phyloP scores from a whole-genome alignment of 1,284 basidiomycete species.

The Malassezia yamatoensis region DNA sequence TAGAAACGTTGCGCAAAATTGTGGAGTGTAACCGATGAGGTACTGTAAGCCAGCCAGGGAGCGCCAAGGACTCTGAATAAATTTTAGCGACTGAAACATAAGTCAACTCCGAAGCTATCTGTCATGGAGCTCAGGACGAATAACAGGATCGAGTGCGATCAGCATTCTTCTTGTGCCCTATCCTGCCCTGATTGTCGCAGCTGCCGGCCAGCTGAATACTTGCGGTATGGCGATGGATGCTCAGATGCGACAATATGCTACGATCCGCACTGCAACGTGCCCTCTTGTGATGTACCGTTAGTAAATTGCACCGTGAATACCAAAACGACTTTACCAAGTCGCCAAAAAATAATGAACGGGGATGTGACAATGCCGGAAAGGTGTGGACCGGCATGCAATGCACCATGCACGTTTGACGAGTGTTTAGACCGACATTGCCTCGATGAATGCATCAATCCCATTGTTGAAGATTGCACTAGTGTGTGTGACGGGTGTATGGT shows the following conservation, averaged over 20 bases:
- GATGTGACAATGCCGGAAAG: too few species aligned
- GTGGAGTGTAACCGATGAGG: too few species aligned
- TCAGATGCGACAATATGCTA: constrained; percentile 10
- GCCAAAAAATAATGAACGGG: too few species aligned
- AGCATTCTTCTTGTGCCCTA: not conserved
- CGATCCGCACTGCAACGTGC: constrained; percentile 11
- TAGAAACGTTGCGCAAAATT: too few species aligned
- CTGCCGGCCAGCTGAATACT: not conserved
- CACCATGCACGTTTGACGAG: not conserved
- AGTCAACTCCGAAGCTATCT: too few species aligned
- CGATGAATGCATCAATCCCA: too few species aligned
- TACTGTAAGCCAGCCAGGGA: not conserved
- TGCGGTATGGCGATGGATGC: not conserved
- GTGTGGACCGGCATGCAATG: not conserved
- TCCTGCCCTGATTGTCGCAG: not conserved
- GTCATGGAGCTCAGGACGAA: not conserved
- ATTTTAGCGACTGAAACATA: too few species aligned
- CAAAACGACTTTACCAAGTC: too few species aligned
- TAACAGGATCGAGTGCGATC: not conserved
- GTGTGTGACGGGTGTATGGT: constrained; percentile 11
- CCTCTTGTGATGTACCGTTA: constrained; percentile 1
- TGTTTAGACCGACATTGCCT: not conserved
- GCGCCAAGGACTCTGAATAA: not conserved
- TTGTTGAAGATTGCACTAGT: constrained; percentile 1
- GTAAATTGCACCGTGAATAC: too few species aligned